Percentiles rank a stretch among this genome's conserved stretches.
These are phyloP conservation scores for Volvox reticuliferus DNA, from an alignment of 139 green algal genomes.

Conservation along the genomic window DNA sequence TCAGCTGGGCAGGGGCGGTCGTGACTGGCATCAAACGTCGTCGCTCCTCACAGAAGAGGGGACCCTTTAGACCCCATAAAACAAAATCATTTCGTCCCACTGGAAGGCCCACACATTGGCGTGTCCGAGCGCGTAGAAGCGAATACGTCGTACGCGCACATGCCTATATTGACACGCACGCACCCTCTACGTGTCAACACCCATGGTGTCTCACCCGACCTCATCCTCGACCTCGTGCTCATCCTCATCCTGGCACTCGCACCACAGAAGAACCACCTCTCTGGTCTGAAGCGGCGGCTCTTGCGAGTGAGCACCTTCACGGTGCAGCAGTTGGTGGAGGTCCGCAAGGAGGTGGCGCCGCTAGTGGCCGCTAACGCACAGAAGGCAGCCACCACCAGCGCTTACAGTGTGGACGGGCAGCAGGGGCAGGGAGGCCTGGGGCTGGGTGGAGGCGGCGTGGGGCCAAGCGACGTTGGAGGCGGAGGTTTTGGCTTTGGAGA, in stretches of 20 bases:
- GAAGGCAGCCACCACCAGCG: slow-evolving; percentile 20
- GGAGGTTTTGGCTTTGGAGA: neutral
- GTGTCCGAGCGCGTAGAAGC: too few relatives aligned
- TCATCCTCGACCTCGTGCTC: too few relatives aligned
- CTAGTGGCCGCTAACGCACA: slow-evolving; percentile 76
- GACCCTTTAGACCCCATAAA: too few relatives aligned
- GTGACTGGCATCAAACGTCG: too few relatives aligned
- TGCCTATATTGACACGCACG: too few relatives aligned
- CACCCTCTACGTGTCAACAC: too few relatives aligned
- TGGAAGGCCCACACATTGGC: too few relatives aligned
- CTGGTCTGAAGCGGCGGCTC: slow-evolving; percentile 85
- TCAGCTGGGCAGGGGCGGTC: too few relatives aligned
- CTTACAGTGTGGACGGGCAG: slow-evolving; percentile 16
- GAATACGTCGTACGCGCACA: too few relatives aligned
- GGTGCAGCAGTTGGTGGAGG: slow-evolving; percentile 89
- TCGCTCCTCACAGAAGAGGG: too few relatives aligned
- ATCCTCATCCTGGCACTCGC: neutral
- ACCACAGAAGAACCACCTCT: slow-evolving; percentile 96
- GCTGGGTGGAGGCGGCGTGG: neutral
- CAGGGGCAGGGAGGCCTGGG: neutral
- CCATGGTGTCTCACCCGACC: too few relatives aligned
- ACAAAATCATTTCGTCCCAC: too few relatives aligned
- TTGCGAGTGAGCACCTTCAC: slow-evolving; percentile 92
- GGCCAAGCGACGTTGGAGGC: neutral
- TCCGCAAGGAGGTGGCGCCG: slow-evolving; percentile 83